Conservation (phyloP, 2,329 filamentous ascomycete genomes). For the Calonectria fujianensis region DNA sequence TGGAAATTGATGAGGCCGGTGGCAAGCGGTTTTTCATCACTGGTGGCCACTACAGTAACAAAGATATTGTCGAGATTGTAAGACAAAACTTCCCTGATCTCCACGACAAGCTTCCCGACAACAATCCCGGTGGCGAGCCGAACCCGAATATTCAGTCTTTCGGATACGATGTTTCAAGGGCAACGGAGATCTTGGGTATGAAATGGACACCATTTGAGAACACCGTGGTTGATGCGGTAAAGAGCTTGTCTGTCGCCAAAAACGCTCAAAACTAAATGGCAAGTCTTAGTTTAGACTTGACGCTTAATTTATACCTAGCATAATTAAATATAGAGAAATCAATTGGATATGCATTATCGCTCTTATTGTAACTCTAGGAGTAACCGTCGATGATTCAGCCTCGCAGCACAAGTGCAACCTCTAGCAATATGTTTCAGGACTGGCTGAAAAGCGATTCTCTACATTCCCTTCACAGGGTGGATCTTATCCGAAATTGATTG, state of each 20-base stretch:
- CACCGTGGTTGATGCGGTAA: conserved; percentile 24
- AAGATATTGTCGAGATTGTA: conserved; percentile 49
- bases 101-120: background rate
- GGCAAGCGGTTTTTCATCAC: conserved; percentile 56
- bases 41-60: conserved; percentile 48
- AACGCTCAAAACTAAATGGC: background rate
- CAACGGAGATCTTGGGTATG: conserved; percentile 24
- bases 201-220: conserved; percentile 29
- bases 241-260: background rate
- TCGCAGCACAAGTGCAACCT: background rate
- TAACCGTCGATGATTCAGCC: background rate
- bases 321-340: background rate
- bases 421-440: background rate
- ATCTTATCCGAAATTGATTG: background rate
- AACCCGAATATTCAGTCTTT: conserved; percentile 16
- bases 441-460: background rate
- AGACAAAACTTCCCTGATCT: conserved; percentile 35
- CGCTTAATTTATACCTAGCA: background rate
- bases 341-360: background rate
- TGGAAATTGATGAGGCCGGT: conserved; percentile 48
- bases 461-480: background rate
- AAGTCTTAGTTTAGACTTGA: background rate
- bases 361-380: background rate
- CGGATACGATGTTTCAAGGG: conserved; percentile 17
- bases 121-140: conserved; percentile 7